Base-by-base conservation (phyloP, 371 early-diverging fungal species). In the Mortierella sp. region DNA sequence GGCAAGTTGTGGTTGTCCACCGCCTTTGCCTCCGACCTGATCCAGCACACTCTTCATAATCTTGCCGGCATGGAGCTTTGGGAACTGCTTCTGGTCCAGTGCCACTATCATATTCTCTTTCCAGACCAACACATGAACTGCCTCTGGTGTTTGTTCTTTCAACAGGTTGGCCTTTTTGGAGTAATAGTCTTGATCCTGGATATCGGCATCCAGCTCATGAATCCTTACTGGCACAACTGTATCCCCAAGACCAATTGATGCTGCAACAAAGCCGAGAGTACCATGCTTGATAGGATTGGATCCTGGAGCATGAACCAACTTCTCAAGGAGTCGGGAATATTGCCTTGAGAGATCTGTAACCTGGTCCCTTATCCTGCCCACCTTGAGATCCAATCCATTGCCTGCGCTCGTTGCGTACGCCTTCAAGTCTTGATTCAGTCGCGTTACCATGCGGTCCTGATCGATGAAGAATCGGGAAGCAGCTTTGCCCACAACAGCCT, bases 401-500 rank as follows among this genome's bases (percentile, higher is more conserved):
- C 66, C 65, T 10, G 71, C 79, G 21, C 71, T 71, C 21, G 63
- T 68, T 14, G 54, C 43, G 39, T 80, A 77, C 17, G 80, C 74
- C 22, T 85, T 76, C 27, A 84, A 60, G 14, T 82, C 51, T 28
- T 77, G 79, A 27, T 86, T 63, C 19, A 82, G 71, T 12, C 81
- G 67, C 2, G 82, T 80, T 2, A 86, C 79, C 50, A 82, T 82
- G 17, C 80, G 60, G 67, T 82, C 84, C 16, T 84, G 69, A 21
- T 84, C 79, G 55, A 82, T 70, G 37, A 85, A 84, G 77, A 82
- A 83, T 8, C 83, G 79, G 3, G 82, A 60, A 40, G 86, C 88
- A 0, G 90, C 70, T 16, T 56, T 41, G 2, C 92, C 92, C 4
- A 91, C 92, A 12, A 88, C 86, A 1, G 94, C 94, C 60, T 93